Conservation (phyloP, 1,284 basidiomycete genomes). For the Serendipita sp. region DNA sequence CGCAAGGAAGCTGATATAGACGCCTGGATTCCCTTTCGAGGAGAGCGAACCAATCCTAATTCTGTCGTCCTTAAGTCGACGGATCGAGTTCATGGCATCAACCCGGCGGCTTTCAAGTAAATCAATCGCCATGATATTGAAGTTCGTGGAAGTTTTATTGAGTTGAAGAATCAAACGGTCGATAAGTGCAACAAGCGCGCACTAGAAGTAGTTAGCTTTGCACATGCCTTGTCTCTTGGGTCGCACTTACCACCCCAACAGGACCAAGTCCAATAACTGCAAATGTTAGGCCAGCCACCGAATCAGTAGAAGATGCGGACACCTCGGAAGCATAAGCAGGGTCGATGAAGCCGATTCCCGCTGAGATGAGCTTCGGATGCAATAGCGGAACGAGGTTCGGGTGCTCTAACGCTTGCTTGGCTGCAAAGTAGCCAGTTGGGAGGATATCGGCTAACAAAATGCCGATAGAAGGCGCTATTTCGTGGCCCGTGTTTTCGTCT, state of each 20-base stretch:
- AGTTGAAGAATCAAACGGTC: constrained; percentile 22
- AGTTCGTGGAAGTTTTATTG: constrained; percentile 44
- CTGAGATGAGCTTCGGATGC: constrained; percentile 23
- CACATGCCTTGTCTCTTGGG: not conserved
- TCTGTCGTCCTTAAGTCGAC: constrained; percentile 27
- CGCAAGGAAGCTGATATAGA: constrained; percentile 34
- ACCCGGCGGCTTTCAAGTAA: constrained; percentile 33
- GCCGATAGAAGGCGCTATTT: constrained; percentile 27
- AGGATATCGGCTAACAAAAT: constrained; percentile 70
- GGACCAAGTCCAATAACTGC: constrained; percentile 62
- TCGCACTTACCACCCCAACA: constrained; percentile 45
- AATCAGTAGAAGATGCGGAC: constrained; percentile 21
- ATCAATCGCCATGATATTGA: constrained; percentile 49
- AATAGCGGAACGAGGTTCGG: constrained; percentile 48
- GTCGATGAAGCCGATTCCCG: constrained; percentile 4
- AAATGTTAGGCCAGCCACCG: constrained; percentile 40
- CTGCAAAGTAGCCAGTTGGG: constrained; percentile 55
- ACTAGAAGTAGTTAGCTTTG: constrained; percentile 7
- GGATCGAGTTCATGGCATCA: constrained; percentile 15
- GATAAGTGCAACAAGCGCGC: not conserved
- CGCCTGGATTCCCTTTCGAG: constrained; percentile 29
- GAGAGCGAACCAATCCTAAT: constrained; percentile 3
- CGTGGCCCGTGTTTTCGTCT: constrained; percentile 24
- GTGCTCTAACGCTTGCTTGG: constrained; percentile 55
- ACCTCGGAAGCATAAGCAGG: not conserved